phyloP scores from a whole-genome alignment of 257 asterid genomes.

The Scutellaria baicalensis region DNA sequence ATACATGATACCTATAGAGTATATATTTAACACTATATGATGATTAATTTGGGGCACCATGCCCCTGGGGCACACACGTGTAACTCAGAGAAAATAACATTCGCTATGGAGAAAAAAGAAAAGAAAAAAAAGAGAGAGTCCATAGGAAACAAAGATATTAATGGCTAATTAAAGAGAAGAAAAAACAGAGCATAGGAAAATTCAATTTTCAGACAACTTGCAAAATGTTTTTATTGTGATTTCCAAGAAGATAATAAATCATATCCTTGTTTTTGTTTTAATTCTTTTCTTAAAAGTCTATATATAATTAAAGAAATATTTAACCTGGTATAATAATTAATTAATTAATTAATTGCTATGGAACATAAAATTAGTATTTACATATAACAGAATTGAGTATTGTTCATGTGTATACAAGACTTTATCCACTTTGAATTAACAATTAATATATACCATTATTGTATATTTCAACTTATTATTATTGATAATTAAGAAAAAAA shows the following conservation, averaged over 20 bases:
- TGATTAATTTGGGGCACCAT: too few relatives aligned
- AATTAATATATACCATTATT: too few relatives aligned
- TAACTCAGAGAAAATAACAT: background rate
- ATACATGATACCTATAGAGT: too few relatives aligned
- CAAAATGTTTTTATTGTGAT: background rate
- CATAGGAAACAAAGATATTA: background rate
- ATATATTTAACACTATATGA: too few relatives aligned
- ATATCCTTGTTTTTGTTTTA: background rate
- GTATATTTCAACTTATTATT: too few relatives aligned
- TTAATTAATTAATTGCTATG: background rate
- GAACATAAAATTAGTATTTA: too few relatives aligned
- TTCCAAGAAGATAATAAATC: slow-evolving; percentile 4
- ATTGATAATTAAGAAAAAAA: too few relatives aligned
- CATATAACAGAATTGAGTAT: too few relatives aligned
- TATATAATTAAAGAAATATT: background rate
- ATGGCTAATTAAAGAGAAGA: background rate
- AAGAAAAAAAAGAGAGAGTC: background rate
- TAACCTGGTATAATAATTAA: background rate
- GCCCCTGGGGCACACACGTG: too few relatives aligned
- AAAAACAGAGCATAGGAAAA: background rate
- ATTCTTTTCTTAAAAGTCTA: background rate
- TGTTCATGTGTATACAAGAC: too few relatives aligned
- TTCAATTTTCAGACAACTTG: background rate
- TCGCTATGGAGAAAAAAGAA: background rate
- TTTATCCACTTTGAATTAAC: too few relatives aligned